These are phyloP conservation scores for Suillus plorans DNA, from an alignment of 768 basidiomycete genomes.

Conservation along the genomic window DNA sequence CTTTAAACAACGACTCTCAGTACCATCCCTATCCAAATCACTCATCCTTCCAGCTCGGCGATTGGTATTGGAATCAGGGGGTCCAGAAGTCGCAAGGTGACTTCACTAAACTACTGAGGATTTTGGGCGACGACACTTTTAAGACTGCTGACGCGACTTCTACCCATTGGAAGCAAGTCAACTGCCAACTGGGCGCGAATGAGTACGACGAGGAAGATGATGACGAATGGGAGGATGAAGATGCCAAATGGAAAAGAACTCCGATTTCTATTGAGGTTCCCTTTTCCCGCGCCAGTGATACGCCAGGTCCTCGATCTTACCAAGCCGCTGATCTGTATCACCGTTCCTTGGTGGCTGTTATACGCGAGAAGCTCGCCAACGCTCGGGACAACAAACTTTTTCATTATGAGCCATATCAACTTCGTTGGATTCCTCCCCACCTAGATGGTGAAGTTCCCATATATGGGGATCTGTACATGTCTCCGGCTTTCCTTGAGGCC, in stretches of 20 bases:
- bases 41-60: neutral
- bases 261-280: too few species aligned
- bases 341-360: neutral
- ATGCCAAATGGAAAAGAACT: too few species aligned
- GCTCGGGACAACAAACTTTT: neutral
- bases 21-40: neutral
- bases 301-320: neutral
- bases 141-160: too few species aligned
- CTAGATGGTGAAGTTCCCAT: neutral
- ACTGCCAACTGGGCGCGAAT: too few species aligned
- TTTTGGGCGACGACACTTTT: neutral
- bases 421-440: neutral
- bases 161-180: neutral
- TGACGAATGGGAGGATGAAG: too few species aligned
- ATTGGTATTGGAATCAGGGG: neutral
- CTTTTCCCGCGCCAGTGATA: neutral
- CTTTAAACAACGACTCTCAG: neutral
- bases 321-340: neutral
- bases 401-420: neutral
- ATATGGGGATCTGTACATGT: neutral
- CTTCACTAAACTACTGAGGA: neutral
- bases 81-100: neutral
- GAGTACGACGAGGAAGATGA: too few species aligned
- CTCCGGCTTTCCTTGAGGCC: neutral
- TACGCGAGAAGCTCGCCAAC: neutral